Evolutionary conservation across 805 yeast species (phyloP).

Genomic region (Maudiozyma pseudohumilis): DNA sequence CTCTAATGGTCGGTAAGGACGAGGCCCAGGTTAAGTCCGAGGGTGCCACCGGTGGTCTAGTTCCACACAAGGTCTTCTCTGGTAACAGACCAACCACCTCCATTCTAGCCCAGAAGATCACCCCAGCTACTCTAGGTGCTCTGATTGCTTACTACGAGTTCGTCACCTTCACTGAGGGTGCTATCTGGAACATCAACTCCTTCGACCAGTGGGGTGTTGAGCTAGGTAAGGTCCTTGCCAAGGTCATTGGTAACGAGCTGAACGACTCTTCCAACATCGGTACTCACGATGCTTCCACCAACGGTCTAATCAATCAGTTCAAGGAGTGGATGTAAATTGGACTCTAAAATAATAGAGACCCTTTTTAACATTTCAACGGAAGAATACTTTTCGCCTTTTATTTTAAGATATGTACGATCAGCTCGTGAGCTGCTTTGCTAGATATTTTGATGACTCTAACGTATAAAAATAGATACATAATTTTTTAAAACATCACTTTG

Average conservation of each 20-base stretch:
- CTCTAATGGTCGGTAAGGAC: slow-evolving; percentile 92
- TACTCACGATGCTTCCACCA: slow-evolving; percentile 84
- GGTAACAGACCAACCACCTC: slow-evolving; percentile 99
- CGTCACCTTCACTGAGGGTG: slow-evolving; percentile 96
- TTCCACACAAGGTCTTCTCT: slow-evolving; percentile 92
- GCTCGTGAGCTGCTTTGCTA: too few species aligned
- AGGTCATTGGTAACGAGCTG: slow-evolving; percentile 86
- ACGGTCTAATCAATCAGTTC: slow-evolving; percentile 89
- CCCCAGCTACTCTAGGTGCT: slow-evolving; percentile 94
- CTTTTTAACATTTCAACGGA: background rate
- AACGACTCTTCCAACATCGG: slow-evolving; percentile 46
- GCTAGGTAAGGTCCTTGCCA: slow-evolving; percentile 95
- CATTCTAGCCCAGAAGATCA: slow-evolving; percentile 87
- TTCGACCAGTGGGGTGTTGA: slow-evolving; percentile 99
- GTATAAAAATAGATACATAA: slow-evolving; percentile 1
- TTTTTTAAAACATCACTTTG: too few species aligned
- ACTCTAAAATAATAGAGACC: background rate
- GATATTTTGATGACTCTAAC: slow-evolving; percentile 3
- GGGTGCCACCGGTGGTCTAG: slow-evolving; percentile 76
- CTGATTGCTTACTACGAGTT: slow-evolving; percentile 97
- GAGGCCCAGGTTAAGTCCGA: slow-evolving; percentile 75
- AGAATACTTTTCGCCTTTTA: background rate
- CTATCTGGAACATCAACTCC: slow-evolving; percentile 98
- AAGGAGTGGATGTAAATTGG: slow-evolving; percentile 56
- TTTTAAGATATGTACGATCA: background rate